Conservation (phyloP, 2,329 filamentous ascomycete species). For the Epichloe elymi region DNA sequence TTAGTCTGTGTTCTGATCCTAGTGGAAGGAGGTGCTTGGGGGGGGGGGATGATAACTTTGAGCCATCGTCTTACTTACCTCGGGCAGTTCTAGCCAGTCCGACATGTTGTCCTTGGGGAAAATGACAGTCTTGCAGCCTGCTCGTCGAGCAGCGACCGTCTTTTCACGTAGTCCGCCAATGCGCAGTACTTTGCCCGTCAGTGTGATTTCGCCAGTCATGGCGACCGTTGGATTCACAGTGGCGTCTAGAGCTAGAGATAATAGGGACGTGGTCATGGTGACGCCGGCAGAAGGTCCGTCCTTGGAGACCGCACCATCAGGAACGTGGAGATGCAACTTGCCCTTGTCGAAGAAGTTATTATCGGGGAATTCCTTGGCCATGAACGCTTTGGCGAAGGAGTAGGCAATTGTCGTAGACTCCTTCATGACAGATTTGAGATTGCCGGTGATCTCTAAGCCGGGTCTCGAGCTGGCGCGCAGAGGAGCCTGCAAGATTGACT, state of each 20-base stretch:
- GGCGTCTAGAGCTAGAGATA: conserved; percentile 71
- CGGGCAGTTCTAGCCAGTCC: conserved; percentile 92
- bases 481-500: conserved; percentile 83
- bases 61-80: conserved; percentile 49
- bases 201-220: conserved; percentile 95
- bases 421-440: conserved; percentile 95
- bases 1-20: not conserved
- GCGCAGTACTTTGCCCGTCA: conserved; percentile 89
- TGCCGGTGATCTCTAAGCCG: conserved; percentile 81
- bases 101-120: conserved; percentile 93
- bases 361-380: conserved; percentile 72
- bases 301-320: conserved; percentile 90
- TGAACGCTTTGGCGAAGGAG: conserved; percentile 81
- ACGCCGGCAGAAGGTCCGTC: conserved; percentile 89
- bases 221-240: conserved; percentile 76
- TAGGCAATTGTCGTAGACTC: conserved; percentile 93
- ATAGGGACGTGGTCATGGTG: conserved; percentile 90
- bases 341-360: conserved; percentile 97
- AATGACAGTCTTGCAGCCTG: conserved; percentile 83
- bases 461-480: conserved; percentile 62
- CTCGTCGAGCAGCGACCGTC: conserved; percentile 85
- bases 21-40: no score
- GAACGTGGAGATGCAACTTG: conserved; percentile 88
- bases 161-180: conserved; percentile 94
- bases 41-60: no score